Evolutionary conservation across 2,329 filamentous ascomycete species (phyloP).

Genomic region (Paraconiothyrium sp.): DNA sequence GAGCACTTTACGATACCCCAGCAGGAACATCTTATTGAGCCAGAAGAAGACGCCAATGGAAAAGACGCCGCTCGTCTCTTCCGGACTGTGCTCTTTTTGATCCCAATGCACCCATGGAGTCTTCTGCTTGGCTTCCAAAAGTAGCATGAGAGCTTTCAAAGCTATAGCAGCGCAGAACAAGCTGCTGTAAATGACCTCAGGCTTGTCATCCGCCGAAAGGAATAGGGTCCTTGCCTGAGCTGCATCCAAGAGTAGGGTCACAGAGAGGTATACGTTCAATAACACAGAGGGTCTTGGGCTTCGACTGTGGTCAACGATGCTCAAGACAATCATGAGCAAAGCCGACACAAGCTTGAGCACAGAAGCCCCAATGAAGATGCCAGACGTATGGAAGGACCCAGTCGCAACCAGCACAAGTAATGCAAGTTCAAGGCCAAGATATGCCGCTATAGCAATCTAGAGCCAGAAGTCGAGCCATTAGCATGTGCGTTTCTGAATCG

Average conservation of each 20-base stretch:
- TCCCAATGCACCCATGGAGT: conserved; percentile 34
- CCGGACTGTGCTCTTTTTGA: conserved; percentile 39
- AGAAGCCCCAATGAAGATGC: conserved; percentile 41
- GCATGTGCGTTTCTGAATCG: not conserved
- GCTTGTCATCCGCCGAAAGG: conserved; percentile 12
- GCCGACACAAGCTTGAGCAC: conserved; percentile 37
- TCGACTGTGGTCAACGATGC: conserved; percentile 25
- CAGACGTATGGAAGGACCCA: conserved; percentile 19
- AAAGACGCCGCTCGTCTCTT: conserved; percentile 47
- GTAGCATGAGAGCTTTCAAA: conserved; percentile 28
- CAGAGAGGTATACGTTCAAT: conserved; percentile 24
- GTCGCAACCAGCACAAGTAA: conserved; percentile 35
- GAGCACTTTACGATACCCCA: conserved; percentile 41
- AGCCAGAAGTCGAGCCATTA: conserved; percentile 6
- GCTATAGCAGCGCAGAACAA: conserved; percentile 26
- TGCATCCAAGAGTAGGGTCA: conserved; percentile 28
- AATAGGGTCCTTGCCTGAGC: conserved; percentile 27
- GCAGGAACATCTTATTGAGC: conserved; percentile 45
- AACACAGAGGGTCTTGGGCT: conserved; percentile 27
- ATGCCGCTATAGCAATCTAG: conserved; percentile 30
- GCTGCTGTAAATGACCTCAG: conserved; percentile 20
- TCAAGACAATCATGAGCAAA: conserved; percentile 20
- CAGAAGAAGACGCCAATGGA: conserved; percentile 48
- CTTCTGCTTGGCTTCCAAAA: conserved; percentile 37
- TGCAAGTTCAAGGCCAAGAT: conserved; percentile 33